Base-by-base conservation (phyloP, 2,329 filamentous ascomycete genomes). In the Fusarium sp. region DNA sequence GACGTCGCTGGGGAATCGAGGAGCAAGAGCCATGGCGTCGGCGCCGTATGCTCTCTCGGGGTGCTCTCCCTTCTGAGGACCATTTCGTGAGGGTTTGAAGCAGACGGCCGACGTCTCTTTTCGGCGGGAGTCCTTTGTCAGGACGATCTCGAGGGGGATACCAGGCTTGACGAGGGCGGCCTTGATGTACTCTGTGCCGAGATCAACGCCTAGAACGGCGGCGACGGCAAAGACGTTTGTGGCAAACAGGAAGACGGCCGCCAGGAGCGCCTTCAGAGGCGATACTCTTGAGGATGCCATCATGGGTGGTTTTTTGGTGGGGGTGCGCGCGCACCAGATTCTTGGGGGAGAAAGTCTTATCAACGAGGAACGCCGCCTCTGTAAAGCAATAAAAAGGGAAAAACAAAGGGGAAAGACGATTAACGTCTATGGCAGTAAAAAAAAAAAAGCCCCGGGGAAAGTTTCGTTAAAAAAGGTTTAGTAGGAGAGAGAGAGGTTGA, bases 151-250 rank as follows among this genome's bases (percentile, higher is more conserved):
- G 81, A 99, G 94, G 13, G 96, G 96, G 62, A 97, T 96, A 70
- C 96, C 96, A 3, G 96, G 96, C 85, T 98, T 98, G 71, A 99
- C 96, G 47, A 99, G 90, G 16, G 94, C 92, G 31, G 96, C 96
- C 87, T 98, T 99, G 86, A 99, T 93, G 85, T 97, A 98, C 83
- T 98, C 94, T 66, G 96, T 98, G 76, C 96, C 96, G 64, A 99
- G 88, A 84, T 99, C 96, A 79, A 99, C 90, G 73, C 96, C 96
- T 24, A 99, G 87, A 20, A 98, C 95, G 62, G 94, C 94, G 10
- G 94, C 86, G 59, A 85, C 84, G 29, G 89, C 89, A 47, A 88
- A 84, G 47, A 87, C 88, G 74, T 89, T 80, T 56, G 80, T 73
- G n/a, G 83, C 78, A 42, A 84, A 75, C 59, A 84, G 74, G 61